Conservation (phyloP, 805 yeast species). For the Zygosaccharomyces pseudorouxii region DNA sequence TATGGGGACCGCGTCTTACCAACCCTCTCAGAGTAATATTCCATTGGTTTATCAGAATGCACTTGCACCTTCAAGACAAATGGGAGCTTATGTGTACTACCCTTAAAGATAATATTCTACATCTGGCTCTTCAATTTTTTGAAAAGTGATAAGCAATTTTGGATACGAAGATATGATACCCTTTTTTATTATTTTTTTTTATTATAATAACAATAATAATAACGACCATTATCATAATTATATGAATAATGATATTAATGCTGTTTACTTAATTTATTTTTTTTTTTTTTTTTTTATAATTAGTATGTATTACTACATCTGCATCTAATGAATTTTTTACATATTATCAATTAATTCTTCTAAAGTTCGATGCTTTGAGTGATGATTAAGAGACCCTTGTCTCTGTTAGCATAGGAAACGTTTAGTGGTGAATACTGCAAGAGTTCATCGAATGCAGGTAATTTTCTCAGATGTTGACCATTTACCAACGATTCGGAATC, state of each 20-base stretch:
- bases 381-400: slow-evolving; percentile 64
- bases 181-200: neutral
- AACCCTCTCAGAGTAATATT: neutral
- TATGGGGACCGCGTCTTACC: neutral
- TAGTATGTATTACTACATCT: neutral
- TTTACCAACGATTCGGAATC: slow-evolving; percentile 41
- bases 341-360: slow-evolving; percentile 16
- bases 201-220: neutral
- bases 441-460: slow-evolving; percentile 73
- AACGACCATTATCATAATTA: neutral
- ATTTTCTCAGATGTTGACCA: slow-evolving; percentile 38
- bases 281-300: neutral
- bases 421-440: slow-evolving; percentile 61
- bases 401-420: slow-evolving; percentile 59
- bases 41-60: neutral
- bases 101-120: neutral
- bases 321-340: slow-evolving; percentile 1
- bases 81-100: slow-evolving; percentile 4
- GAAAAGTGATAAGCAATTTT: neutral
- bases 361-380: slow-evolving; percentile 43
- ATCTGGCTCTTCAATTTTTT: neutral
- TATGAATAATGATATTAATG: neutral
- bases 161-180: neutral
- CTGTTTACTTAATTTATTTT: too few species aligned
- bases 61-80: neutral